A percentile compares a stretch with the other conserved stretches of the same genome.
Evolutionary conservation across 768 basidiomycete genomes (phyloP).

Genomic region (Austroboletus festivus): DNA sequence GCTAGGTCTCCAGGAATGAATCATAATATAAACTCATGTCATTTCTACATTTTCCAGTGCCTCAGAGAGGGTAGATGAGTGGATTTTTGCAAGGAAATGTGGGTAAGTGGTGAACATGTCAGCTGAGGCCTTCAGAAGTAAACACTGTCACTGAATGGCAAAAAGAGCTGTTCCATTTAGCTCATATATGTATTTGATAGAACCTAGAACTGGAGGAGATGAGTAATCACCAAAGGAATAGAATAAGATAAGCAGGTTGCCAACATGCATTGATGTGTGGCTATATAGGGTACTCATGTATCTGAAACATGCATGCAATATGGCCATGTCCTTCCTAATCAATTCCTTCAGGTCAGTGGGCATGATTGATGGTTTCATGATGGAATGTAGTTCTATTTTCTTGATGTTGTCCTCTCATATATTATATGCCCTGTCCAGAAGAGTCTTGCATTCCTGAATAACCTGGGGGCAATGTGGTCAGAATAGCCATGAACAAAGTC

Average conservation of each 20-base stretch:
- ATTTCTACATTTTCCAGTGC: not conserved
- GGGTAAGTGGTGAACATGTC: not conserved
- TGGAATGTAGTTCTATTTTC: too few relatives aligned
- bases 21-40: conserved; percentile 7
- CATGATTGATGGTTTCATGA: too few relatives aligned
- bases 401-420: too few relatives aligned
- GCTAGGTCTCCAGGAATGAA: too few relatives aligned
- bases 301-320: not conserved
- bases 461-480: conserved; percentile 15
- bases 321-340: too few relatives aligned
- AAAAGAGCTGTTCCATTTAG: not conserved
- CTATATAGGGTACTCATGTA: conserved; percentile 5
- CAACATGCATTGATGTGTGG: conserved; percentile 1
- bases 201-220: conserved; percentile 3
- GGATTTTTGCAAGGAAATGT: too few relatives aligned
- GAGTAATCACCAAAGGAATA: conserved; percentile 1
- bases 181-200: conserved; percentile 16
- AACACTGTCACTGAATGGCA: conserved; percentile 4
- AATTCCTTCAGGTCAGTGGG: too few relatives aligned
- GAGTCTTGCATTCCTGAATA: conserved; percentile 13
- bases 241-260: conserved; percentile 14
- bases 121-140: not conserved
- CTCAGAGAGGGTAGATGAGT: too few relatives aligned
- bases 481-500: conserved; percentile 14
- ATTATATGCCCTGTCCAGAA: conserved; percentile 18